These are phyloP conservation scores for Calonectria montana DNA, from an alignment of 2,329 filamentous ascomycete species.

Conservation along the genomic window DNA sequence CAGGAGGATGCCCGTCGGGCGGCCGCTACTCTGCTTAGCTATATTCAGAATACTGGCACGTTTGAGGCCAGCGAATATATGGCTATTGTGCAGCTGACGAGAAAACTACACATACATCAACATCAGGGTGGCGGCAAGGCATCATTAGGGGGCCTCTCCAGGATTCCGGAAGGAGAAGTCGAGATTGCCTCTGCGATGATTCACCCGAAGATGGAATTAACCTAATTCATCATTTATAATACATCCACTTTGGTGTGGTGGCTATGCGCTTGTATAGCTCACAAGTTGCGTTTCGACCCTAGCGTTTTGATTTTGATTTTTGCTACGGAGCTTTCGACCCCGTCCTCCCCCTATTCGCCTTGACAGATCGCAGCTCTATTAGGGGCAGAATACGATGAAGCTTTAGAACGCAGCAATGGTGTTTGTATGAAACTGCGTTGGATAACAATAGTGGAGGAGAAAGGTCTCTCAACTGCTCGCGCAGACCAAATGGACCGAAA, in stretches of 20 bases:
- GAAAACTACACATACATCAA: constrained; percentile 82
- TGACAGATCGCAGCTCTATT: not conserved
- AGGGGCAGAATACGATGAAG: not conserved
- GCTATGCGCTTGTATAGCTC: constrained; percentile 16
- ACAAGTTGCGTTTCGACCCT: constrained; percentile 22
- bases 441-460: not conserved
- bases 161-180: constrained; percentile 68
- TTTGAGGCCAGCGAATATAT: constrained; percentile 83
- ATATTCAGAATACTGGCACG: constrained; percentile 79
- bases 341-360: not conserved
- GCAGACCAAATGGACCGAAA: not conserved
- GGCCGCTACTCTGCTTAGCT: constrained; percentile 83
- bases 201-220: constrained; percentile 45
- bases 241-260: not conserved
- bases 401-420: not conserved
- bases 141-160: constrained; percentile 61
- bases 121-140: constrained; percentile 46
- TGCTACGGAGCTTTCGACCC: constrained; percentile 8
- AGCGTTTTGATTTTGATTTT: constrained; percentile 30
- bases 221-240: constrained; percentile 31
- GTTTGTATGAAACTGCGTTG: not conserved
- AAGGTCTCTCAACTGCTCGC: constrained; percentile 2
- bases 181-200: constrained; percentile 53
- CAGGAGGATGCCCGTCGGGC: constrained; percentile 89
- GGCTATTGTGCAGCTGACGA: constrained; percentile 83